Percentiles rank a stretch among this genome's conserved stretches.
phyloP scores from a whole-genome alignment of 208 protist genomes.

The Acanthamoeba royreba region DNA sequence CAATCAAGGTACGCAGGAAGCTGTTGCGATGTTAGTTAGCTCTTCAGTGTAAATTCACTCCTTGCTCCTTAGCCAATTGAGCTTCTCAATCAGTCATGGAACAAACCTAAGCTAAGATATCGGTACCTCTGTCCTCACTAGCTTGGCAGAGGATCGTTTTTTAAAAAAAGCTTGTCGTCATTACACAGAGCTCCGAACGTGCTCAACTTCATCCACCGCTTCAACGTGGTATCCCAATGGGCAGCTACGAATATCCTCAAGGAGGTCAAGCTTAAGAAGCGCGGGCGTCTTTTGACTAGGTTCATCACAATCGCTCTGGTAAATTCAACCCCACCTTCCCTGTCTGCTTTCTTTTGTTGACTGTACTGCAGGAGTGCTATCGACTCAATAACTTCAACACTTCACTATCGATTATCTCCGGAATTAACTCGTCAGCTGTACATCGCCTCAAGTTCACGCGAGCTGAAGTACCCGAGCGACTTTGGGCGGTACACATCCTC shows the following conservation, averaged over 20 bases:
- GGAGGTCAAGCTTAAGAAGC: constrained; percentile 44
- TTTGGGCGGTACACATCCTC: neutral
- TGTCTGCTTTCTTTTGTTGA: neutral
- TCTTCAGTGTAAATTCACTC: neutral
- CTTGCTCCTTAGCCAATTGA: constrained; percentile 59
- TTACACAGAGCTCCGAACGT: constrained; percentile 66
- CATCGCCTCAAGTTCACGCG: constrained; percentile 48
- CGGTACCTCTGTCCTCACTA: neutral
- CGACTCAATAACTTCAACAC: constrained; percentile 67
- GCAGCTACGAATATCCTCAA: constrained; percentile 57
- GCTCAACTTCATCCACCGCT: constrained; percentile 72
- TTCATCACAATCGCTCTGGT: constrained; percentile 67
- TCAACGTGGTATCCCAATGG: constrained; percentile 75
- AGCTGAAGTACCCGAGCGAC: neutral
- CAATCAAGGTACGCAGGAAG: neutral
- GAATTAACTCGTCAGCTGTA: constrained; percentile 36
- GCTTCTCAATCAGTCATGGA: constrained; percentile 75
- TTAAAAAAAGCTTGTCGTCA: neutral
- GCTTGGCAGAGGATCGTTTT: neutral
- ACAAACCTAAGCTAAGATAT: constrained; percentile 70
- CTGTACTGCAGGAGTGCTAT: neutral
- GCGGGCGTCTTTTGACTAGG: constrained; percentile 60
- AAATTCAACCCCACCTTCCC: neutral
- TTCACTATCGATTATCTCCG: constrained; percentile 48
- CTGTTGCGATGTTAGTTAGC: neutral